Evolutionary conservation across 1,284 basidiomycete genomes (phyloP).

Genomic region (Pseudozyma tsukubaensis): DNA sequence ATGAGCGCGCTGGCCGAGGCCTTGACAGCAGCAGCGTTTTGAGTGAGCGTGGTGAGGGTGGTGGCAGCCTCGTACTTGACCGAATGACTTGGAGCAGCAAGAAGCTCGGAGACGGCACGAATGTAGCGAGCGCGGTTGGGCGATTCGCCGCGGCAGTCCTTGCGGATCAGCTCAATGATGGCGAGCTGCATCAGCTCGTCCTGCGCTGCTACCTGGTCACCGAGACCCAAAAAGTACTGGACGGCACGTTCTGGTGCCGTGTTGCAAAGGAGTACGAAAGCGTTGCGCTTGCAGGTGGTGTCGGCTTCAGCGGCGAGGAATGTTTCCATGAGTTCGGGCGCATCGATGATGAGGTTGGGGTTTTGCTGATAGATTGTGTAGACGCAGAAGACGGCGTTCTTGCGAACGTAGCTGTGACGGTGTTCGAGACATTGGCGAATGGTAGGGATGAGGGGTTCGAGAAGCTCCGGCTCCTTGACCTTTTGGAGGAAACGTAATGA

Average conservation of each 20-base stretch:
- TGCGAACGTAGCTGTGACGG: constrained; percentile 96
- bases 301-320: constrained; percentile 92
- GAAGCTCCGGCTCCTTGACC: constrained; percentile 90
- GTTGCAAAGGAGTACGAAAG: constrained; percentile 92
- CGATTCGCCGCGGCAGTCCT: constrained; percentile 86
- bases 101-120: constrained; percentile 91
- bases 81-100: constrained; percentile 88
- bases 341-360: constrained; percentile 94
- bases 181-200: constrained; percentile 97
- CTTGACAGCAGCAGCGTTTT: constrained; percentile 95
- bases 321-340: constrained; percentile 93
- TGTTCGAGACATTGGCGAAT: constrained; percentile 95
- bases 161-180: constrained; percentile 91
- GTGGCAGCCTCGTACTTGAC: constrained; percentile 99
- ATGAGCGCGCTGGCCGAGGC: constrained; percentile 91
- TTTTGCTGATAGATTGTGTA: constrained; percentile 86
- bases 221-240: constrained; percentile 86
- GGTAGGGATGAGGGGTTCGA: constrained; percentile 94
- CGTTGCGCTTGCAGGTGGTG: constrained; percentile 95
- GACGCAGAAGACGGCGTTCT: constrained; percentile 97
- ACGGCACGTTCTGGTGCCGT: constrained; percentile 90
- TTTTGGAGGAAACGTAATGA: constrained; percentile 97
- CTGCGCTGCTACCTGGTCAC: constrained; percentile 84
- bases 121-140: constrained; percentile 79
- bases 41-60: constrained; percentile 91